These are phyloP conservation scores for Oryza rufipogon DNA, from an alignment of 176 grass and related monocot genomes.

Conservation along the genomic window DNA sequence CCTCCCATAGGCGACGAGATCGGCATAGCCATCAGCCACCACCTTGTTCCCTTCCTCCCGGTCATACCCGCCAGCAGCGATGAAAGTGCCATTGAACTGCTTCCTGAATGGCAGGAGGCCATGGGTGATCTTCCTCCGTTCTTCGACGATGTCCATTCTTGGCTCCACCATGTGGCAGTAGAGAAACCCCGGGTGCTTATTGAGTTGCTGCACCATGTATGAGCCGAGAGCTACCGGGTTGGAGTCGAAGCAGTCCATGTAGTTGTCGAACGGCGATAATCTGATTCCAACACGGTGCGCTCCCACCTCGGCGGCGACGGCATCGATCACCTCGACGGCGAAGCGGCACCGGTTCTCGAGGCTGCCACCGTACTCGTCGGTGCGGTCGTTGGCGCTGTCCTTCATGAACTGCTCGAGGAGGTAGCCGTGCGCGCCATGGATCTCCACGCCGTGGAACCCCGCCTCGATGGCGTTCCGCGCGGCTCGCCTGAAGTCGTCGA, in stretches of 20 bases:
- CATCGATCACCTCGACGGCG: constrained; percentile 32
- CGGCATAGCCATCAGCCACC: constrained; percentile 6
- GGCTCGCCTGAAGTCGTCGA: constrained; percentile 40
- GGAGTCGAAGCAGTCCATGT: constrained; percentile 29
- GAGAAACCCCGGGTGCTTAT: neutral
- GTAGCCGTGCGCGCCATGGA: constrained; percentile 40
- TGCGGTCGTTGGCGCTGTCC: constrained; percentile 41
- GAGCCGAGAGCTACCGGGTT: neutral
- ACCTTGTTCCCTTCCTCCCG: constrained; percentile 37
- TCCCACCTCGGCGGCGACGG: constrained; percentile 24
- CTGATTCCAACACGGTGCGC: constrained; percentile 35
- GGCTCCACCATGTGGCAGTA: constrained; percentile 56
- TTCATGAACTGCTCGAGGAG: constrained; percentile 58
- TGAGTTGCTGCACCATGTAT: constrained; percentile 38
- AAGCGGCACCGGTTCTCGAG: constrained; percentile 50
- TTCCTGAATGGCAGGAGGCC: constrained; percentile 17
- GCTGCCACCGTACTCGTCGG: constrained; percentile 35
- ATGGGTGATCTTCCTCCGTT: neutral
- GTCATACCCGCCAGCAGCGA: constrained; percentile 28
- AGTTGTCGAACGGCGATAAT: constrained; percentile 9
- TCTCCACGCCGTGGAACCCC: constrained; percentile 41
- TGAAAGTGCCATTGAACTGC: constrained; percentile 31
- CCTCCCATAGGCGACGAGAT: constrained; percentile 38
- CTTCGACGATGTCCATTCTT: constrained; percentile 18
- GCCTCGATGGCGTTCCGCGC: constrained; percentile 40